These are phyloP conservation scores for Excoecaria cochinchinensis DNA, from an alignment of 345 rosid species.

Conservation along the genomic window DNA sequence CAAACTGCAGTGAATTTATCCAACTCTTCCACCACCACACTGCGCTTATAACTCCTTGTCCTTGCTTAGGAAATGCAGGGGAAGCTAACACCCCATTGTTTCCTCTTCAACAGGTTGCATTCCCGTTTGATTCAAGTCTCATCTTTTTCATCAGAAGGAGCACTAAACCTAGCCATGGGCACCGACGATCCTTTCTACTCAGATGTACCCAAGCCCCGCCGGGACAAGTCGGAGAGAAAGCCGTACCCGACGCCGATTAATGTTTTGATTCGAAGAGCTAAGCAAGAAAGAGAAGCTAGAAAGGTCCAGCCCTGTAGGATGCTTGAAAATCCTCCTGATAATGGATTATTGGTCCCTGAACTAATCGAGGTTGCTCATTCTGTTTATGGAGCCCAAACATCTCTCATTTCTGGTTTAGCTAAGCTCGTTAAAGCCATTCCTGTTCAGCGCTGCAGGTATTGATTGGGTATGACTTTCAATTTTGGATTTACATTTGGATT, in stretches of 20 bases:
- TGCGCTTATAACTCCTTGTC: neutral
- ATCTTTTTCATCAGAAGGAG: conserved; percentile 17
- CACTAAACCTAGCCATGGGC: neutral
- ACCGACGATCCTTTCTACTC: conserved; percentile 45
- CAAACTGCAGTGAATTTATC: neutral
- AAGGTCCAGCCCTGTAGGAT: conserved; percentile 66
- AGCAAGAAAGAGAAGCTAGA: conserved; percentile 60
- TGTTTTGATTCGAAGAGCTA: conserved; percentile 60
- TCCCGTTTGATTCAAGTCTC: neutral
- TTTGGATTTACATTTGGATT: neutral
- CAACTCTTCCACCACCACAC: neutral
- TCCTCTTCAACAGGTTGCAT: neutral
- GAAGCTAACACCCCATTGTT: neutral
- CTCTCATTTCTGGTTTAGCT: conserved; percentile 52
- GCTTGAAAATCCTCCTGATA: conserved; percentile 68
- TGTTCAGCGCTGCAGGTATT: conserved; percentile 70
- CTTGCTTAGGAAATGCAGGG: conserved; percentile 8
- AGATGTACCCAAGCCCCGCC: conserved; percentile 67
- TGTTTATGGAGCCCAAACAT: conserved; percentile 53
- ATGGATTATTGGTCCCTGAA: conserved; percentile 73
- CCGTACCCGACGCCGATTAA: conserved; percentile 80
- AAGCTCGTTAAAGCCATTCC: conserved; percentile 46
- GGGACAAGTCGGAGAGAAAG: conserved; percentile 77
- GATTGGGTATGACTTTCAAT: neutral
- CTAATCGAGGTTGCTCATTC: conserved; percentile 61